A percentile compares a stretch with the other conserved stretches of the same genome.
Conservation (phyloP, 768 basidiomycete genomes). For the Mrakia gelida region DNA sequence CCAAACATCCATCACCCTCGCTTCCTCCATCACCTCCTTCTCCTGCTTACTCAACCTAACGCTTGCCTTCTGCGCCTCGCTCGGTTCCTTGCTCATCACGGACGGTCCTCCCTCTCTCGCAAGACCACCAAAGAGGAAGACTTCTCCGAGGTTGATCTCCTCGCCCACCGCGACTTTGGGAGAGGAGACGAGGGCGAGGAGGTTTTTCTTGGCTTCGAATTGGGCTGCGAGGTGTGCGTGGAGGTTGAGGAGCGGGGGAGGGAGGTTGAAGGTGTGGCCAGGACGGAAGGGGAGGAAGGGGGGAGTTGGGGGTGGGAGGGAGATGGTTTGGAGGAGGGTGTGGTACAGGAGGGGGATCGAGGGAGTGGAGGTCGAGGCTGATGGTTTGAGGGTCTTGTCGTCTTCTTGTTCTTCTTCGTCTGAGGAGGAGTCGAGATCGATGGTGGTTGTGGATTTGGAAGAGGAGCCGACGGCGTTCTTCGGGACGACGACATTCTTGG, state of each 20-base stretch:
- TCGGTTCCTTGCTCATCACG: not conserved
- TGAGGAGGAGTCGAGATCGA: not conserved
- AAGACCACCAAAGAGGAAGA: not conserved
- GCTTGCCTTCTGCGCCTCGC: not conserved
- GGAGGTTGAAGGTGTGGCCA: too few relatives aligned
- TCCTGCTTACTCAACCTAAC: not conserved
- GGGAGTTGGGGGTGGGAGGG: not conserved
- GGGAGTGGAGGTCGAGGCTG: not conserved
- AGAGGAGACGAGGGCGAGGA: not conserved
- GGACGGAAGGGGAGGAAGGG: not conserved
- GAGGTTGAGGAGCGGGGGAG: not conserved
- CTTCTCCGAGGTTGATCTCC: slow-evolving; percentile 1
- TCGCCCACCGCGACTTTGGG: not conserved
- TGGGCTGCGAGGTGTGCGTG: not conserved
- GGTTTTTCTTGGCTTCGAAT: not conserved
- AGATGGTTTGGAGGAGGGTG: not conserved
- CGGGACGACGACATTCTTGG: too few relatives aligned
- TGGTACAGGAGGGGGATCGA: not conserved
- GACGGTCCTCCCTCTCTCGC: not conserved
- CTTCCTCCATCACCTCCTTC: not conserved
- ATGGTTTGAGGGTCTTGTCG: too few relatives aligned
- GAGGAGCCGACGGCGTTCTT: too few relatives aligned
- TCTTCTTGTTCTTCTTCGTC: not conserved
- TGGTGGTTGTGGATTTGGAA: not conserved
- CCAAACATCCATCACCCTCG: not conserved